Conservation (phyloP, 495 filamentous ascomycete genomes). For the Pyrenula massariospora region DNA sequence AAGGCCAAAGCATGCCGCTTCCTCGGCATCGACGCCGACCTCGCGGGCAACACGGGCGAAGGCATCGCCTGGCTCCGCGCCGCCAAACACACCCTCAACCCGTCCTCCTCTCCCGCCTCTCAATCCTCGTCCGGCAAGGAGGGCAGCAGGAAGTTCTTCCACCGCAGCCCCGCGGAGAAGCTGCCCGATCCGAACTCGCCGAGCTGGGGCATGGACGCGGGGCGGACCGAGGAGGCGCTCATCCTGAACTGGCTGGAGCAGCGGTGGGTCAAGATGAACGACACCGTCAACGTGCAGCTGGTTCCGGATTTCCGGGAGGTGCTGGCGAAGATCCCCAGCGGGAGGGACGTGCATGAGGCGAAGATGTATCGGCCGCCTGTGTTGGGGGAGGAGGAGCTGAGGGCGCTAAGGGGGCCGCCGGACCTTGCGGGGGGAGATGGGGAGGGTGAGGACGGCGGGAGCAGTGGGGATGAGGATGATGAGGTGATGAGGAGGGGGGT, state of each 20-base stretch:
- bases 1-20: constrained; percentile 79
- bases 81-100: constrained; percentile 53
- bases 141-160: constrained; percentile 36
- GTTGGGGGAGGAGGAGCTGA: constrained; percentile 44
- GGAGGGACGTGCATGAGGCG: constrained; percentile 69
- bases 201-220: constrained; percentile 74
- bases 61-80: constrained; percentile 76
- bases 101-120: constrained; percentile 11
- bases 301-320: constrained; percentile 60
- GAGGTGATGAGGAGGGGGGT: background rate
- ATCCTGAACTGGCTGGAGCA: constrained; percentile 76
- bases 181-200: constrained; percentile 29
- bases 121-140: constrained; percentile 1
- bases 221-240: constrained; percentile 69
- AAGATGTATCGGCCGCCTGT: constrained; percentile 45
- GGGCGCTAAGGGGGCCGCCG: constrained; percentile 31
- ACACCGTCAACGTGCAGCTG: constrained; percentile 63
- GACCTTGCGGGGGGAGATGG: constrained; percentile 20
- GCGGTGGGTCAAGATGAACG: constrained; percentile 89
- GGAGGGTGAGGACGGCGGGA: constrained; percentile 6
- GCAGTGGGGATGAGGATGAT: constrained; percentile 19
- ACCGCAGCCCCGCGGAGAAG: constrained; percentile 49
- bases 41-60: constrained; percentile 65
- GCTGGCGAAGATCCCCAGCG: constrained; percentile 68
- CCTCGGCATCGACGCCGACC: constrained; percentile 79